Evolutionary conservation across 768 basidiomycete genomes (phyloP), one percentile per base, ranked within the genome.

Genomic region (Tricholoma sp.): DNA sequence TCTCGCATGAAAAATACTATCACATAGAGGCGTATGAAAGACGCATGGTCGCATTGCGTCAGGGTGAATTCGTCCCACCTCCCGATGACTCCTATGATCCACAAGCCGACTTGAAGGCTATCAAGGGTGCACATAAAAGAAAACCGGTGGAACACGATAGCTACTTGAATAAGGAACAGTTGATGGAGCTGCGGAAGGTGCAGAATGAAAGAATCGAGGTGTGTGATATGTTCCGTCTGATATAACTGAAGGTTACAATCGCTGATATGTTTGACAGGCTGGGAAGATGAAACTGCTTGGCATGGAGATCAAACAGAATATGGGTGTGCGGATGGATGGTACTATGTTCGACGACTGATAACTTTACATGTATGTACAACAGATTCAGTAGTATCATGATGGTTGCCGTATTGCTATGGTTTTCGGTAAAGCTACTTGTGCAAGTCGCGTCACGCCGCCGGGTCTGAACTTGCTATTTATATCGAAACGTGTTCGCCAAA

Each of bases 1-100:
- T 97, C 2, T 91, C 94, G 9, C 89, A 96, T 65, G 93, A 95
- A 69, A 97, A 97, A 69, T 97, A 94, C 71, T 96, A 96, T 70
- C 83, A 94, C 66, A 92, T 95, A 82, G 85, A 84, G 55, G 80
- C 83, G 5, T 94, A 93, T 68, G 91, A 94, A 59, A 77, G 77
- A 19, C 86, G 91, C 49, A 96, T 96, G 94, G 71, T 82, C 35
- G 84, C 91, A 19, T 73, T 96, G 50, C 84, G 93, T 46, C 79
- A 84, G n/a, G 94, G 94, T 37, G 92, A 90, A 62, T 88, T 83
- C 52, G 72, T 93, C 8, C 88, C 91, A 0, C 86, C 88, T 6
- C 62, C 81, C 3, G 82, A 86, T 55, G 86, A 88, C 65, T 65
- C 72, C 11, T 97, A 97, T 69, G 90, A 97, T 69, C 83, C 89